These are phyloP conservation scores for Ophiocordyceps australis DNA, from an alignment of 2,329 filamentous ascomycete genomes.

Conservation along the genomic window DNA sequence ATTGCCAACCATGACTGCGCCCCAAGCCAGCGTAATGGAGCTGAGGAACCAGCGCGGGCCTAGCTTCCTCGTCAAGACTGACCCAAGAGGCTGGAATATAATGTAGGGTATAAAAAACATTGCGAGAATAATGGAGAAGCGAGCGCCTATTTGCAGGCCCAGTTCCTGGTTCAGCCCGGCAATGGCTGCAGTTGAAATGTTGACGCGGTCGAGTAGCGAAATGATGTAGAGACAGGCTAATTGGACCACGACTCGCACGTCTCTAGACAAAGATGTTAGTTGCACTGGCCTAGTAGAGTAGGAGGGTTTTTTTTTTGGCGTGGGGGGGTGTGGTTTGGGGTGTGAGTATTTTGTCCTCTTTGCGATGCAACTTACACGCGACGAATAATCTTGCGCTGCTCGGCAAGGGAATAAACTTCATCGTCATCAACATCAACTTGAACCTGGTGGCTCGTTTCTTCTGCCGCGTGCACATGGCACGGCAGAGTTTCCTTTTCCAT, in stretches of 20 bases:
- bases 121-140: slow-evolving; percentile 5
- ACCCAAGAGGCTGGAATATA: slow-evolving; percentile 6
- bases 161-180: slow-evolving; percentile 4
- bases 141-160: slow-evolving; percentile 1
- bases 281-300: no score
- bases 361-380: neutral
- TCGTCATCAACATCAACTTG: neutral
- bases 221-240: slow-evolving; percentile 4
- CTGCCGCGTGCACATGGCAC: no score
- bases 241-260: neutral
- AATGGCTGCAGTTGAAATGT: slow-evolving; percentile 4
- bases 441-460: neutral
- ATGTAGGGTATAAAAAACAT: slow-evolving; percentile 8
- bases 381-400: neutral
- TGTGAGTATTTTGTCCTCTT: no score
- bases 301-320: no score
- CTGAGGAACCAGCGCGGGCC: slow-evolving; percentile 7
- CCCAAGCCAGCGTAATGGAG: slow-evolving; percentile 6
- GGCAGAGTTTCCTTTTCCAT: no score
- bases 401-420: neutral
- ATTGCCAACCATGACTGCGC: slow-evolving; percentile 5
- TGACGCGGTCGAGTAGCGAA: slow-evolving; percentile 6
- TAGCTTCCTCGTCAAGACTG: slow-evolving; percentile 6
- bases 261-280: neutral
- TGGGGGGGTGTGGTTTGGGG: no score